phyloP scores from a whole-genome alignment of 2,329 filamentous ascomycete species.

The Domatiomyces catenatus region DNA sequence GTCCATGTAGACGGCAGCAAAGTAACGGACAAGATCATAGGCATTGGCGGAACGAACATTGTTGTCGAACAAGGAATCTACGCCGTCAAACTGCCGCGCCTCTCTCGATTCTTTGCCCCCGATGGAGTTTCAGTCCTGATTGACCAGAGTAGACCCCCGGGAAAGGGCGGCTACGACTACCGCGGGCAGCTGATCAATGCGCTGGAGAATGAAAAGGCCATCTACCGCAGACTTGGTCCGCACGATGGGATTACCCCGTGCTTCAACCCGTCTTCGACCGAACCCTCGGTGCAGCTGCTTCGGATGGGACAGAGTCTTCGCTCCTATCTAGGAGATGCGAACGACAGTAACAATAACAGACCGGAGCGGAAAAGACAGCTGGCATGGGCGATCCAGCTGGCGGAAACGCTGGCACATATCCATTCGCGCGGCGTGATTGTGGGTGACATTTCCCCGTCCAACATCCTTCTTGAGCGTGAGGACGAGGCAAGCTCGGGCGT shows the following conservation, averaged over 20 bases:
- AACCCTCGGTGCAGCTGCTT: slow-evolving; percentile 7
- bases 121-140: slow-evolving; percentile 9
- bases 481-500: too few species aligned
- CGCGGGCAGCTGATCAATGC: slow-evolving; percentile 7
- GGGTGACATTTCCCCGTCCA: slow-evolving; percentile 7
- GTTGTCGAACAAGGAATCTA: slow-evolving; percentile 11
- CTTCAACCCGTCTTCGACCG: slow-evolving; percentile 3
- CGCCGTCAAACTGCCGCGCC: slow-evolving; percentile 13
- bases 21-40: slow-evolving; percentile 11
- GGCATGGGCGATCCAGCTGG: slow-evolving; percentile 6
- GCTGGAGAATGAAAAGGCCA: slow-evolving; percentile 10
- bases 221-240: slow-evolving; percentile 8
- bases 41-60: slow-evolving; percentile 12
- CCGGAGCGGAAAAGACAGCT: slow-evolving; percentile 3
- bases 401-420: slow-evolving; percentile 5
- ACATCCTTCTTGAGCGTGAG: slow-evolving; percentile 12
- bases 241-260: slow-evolving; percentile 7
- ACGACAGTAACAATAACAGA: not conserved
- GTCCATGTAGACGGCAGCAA: slow-evolving; percentile 10
- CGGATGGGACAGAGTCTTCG: slow-evolving; percentile 13
- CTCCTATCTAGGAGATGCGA: slow-evolving; percentile 7
- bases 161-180: slow-evolving; percentile 13
- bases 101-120: slow-evolving; percentile 8
- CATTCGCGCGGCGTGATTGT: slow-evolving; percentile 8
- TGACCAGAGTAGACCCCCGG: slow-evolving; percentile 6